A percentile compares a stretch with the other conserved stretches of the same genome.
Conservation (phyloP, 2,329 filamentous ascomycete species). For the Diaporthe velutina region DNA sequence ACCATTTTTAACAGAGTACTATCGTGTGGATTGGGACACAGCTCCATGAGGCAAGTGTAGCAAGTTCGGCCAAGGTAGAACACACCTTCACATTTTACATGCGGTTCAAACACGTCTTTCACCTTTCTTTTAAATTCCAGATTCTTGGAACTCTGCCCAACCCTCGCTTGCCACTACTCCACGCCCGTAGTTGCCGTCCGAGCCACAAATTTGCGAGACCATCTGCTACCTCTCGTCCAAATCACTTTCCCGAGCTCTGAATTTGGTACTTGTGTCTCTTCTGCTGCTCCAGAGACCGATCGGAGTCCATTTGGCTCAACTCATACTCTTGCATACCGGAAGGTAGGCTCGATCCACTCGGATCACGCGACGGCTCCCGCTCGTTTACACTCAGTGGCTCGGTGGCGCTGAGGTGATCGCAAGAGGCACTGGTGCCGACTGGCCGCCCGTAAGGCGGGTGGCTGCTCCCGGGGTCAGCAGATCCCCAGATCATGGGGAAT, state of each 20-base stretch:
- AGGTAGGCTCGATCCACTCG: not conserved
- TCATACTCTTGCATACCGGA: conserved; percentile 37
- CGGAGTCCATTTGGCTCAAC: conserved; percentile 34
- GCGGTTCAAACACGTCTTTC: not conserved
- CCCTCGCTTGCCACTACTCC: not conserved
- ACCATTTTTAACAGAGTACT: too few relatives aligned
- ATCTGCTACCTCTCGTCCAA: not conserved
- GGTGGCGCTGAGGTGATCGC: not conserved
- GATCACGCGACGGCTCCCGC: not conserved
- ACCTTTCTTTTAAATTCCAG: not conserved
- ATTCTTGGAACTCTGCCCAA: not conserved
- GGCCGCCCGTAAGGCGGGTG: not conserved
- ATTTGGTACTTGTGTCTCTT: not conserved
- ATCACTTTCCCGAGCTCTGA: not conserved
- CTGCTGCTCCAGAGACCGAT: conserved; percentile 8
- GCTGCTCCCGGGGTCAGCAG: not conserved
- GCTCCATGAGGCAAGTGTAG: not conserved
- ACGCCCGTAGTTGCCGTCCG: not conserved
- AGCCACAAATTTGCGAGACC: not conserved
- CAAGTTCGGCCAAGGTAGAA: not conserved
- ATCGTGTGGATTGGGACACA: not conserved
- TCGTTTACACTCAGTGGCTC: not conserved
- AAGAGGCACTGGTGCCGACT: not conserved
- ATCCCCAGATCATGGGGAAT: not conserved
- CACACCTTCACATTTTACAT: not conserved